phyloP scores from a whole-genome alignment of 495 filamentous ascomycete genomes.

The Staphylotrichum longicolle region DNA sequence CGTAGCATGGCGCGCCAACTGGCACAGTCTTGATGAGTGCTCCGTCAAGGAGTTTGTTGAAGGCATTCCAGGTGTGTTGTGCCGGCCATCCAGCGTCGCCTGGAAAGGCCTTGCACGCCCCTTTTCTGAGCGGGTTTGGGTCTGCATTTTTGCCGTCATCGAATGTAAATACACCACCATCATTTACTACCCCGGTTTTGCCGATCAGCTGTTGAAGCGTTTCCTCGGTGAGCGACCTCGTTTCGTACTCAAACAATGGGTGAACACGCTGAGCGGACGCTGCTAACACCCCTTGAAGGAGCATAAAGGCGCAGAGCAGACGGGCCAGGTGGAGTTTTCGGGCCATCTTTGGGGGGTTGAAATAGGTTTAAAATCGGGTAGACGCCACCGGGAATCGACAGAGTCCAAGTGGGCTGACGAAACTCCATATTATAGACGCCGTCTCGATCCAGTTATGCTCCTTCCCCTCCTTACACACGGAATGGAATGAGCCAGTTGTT shows the following conservation, averaged over 20 bases:
- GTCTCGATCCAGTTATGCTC: background rate
- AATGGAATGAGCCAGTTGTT: background rate
- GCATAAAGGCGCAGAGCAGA: background rate
- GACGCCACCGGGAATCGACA: too few species aligned
- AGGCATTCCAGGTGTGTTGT: background rate
- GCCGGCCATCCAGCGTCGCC: slow-evolving; percentile 5
- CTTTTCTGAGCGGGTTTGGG: background rate
- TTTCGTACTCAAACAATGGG: slow-evolving; percentile 4
- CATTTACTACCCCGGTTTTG: background rate
- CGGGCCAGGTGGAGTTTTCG: background rate
- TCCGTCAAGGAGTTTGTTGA: background rate
- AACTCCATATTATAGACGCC: background rate
- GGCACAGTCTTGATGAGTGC: slow-evolving; percentile 3
- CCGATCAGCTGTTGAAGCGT: background rate
- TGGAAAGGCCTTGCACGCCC: background rate
- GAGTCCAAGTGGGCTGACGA: too few species aligned
- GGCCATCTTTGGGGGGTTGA: background rate
- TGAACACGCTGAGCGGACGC: background rate
- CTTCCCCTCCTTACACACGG: background rate
- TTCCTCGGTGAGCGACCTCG: background rate
- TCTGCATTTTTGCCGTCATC: background rate
- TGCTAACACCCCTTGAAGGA: background rate
- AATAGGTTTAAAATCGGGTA: too few species aligned
- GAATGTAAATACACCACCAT: background rate
- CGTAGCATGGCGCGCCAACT: background rate